Evolutionary conservation across 2,329 filamentous ascomycete genomes (phyloP), one percentile per base, ranked within the genome.

Genomic region (Lasiodiplodia sp.): DNA sequence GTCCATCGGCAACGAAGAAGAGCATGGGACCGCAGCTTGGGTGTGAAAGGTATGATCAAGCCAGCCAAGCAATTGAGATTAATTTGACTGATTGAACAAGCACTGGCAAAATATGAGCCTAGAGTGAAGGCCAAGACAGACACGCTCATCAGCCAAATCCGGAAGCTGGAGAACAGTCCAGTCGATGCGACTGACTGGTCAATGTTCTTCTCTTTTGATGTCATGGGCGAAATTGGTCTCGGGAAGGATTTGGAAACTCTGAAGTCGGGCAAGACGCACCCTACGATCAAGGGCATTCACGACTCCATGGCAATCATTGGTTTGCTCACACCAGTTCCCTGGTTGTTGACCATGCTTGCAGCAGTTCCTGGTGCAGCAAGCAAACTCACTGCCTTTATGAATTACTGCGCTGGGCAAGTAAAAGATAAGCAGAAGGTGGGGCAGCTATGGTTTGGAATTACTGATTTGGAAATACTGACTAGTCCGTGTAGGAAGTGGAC

Each of bases 201-300:
- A 28, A 77, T 80, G 56, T 83, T 78, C 70, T 79, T 84, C 68
- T 79, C 80, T 65, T 82, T 86, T 66, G 84, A 86, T 69, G 78
- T 86, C 28, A 85, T 86, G 79, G 82, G 82, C 10, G 83, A 84
- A 67, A 72, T 84, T 10, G 79, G 76, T 7, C 81, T 82, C 68
- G 81, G 76, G 21, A 78, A 80, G 67, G 75, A 78, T 44, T 81
- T 83, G 72, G 73, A 74, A 25, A 80, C 82, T 75, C 72, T 80
- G 21, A 70, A 72, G 10, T 69, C 38, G 5, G 75, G 70, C 1
- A 62, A 57, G 28, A 71, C 75, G 23, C 74, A 78, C 63, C 70
- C 73, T 12, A 78, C 78, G 0, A 79, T 82, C 53, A 70, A 75
- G 40, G 74, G 69, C 2, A 71, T 83, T 2, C 80, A 81, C 66